phyloP scores from a whole-genome alignment of 106 monocot species.

The Dendrobium catenatum region DNA sequence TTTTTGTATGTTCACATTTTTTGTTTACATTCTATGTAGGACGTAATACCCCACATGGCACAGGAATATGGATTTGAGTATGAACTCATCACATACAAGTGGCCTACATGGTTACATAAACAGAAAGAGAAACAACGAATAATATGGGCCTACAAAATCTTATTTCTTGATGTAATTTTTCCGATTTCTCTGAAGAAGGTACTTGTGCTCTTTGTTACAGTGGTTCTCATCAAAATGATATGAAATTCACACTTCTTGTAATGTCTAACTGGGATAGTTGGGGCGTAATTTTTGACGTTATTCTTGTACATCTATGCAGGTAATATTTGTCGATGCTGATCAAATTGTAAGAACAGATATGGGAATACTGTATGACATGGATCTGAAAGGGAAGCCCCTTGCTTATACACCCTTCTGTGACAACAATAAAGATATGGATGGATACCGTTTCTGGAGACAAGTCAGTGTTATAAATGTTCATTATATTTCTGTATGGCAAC shows the following conservation, averaged over 20 bases:
- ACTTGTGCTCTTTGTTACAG: background rate
- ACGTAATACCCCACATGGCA: constrained; percentile 96
- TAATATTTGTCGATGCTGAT: constrained; percentile 99
- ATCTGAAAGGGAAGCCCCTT: constrained; percentile 88
- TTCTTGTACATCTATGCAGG: constrained; percentile 33
- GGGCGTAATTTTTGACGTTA: background rate
- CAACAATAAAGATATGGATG: constrained; percentile 99
- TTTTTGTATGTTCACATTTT: background rate
- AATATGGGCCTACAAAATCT: constrained; percentile 98
- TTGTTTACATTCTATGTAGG: constrained; percentile 27
- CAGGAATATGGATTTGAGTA: constrained; percentile 92
- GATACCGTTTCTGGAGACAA: constrained; percentile 96
- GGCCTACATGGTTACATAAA: constrained; percentile 99
- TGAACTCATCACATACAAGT: constrained; percentile 96
- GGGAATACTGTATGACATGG: constrained; percentile 99
- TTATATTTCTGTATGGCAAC: background rate
- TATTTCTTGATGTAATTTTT: constrained; percentile 98
- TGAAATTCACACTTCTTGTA: background rate
- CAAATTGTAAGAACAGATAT: constrained; percentile 93
- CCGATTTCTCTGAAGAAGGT: constrained; percentile 91
- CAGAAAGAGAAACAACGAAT: constrained; percentile 98
- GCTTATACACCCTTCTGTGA: constrained; percentile 99
- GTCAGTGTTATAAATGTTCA: constrained; percentile 27
- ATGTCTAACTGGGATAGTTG: background rate
- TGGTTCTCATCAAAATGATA: background rate